These are phyloP conservation scores for Podospora pseudopauciseta DNA, from an alignment of 495 filamentous ascomycete genomes.

Conservation along the genomic window DNA sequence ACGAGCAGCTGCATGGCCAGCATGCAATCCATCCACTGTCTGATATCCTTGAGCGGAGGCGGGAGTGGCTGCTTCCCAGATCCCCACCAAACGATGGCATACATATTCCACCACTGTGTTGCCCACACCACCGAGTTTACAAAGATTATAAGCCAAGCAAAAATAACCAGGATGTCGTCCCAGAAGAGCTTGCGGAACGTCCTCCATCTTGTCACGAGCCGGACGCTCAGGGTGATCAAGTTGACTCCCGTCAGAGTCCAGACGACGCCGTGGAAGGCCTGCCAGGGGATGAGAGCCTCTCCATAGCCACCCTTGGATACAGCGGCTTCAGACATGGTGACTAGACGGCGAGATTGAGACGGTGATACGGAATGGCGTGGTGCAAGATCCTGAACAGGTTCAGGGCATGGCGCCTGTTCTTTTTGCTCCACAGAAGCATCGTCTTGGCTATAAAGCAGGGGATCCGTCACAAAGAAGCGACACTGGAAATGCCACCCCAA, in stretches of 20 bases:
- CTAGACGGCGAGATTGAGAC: not conserved
- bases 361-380: not conserved
- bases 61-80: not conserved
- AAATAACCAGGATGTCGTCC: slow-evolving; percentile 16
- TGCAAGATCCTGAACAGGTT: not conserved
- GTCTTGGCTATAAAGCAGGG: not conserved
- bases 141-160: slow-evolving; percentile 10
- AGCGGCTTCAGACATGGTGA: not conserved
- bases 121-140: slow-evolving; percentile 12
- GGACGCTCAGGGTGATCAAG: slow-evolving; percentile 4
- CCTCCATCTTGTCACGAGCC: slow-evolving; percentile 11
- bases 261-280: slow-evolving; percentile 9
- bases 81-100: slow-evolving; percentile 5
- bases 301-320: not conserved
- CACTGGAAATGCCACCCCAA: not conserved
- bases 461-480: not conserved
- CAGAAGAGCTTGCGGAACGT: slow-evolving; percentile 11
- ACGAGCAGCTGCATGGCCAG: slow-evolving; percentile 23
- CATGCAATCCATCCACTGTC: not conserved
- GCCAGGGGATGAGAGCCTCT: not conserved
- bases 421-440: not conserved
- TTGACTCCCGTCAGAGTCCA: slow-evolving; percentile 8
- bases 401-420: not conserved
- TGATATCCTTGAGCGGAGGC: slow-evolving; percentile 5
- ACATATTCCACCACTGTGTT: slow-evolving; percentile 4